These are phyloP conservation scores for Osmanthus fragrans DNA, from an alignment of 257 asterid species.

Conservation along the genomic window DNA sequence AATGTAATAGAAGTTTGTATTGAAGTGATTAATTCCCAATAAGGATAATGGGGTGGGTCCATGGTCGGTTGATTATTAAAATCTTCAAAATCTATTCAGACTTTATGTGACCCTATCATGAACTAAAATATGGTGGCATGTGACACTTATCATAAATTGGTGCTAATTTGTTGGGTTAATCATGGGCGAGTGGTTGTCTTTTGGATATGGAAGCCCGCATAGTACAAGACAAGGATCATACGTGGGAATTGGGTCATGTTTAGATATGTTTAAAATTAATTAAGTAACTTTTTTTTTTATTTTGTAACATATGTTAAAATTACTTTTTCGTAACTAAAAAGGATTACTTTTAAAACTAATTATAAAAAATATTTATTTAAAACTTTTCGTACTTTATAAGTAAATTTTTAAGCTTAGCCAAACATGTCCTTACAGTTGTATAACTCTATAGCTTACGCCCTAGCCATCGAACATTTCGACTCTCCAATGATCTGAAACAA, in stretches of 20 bases:
- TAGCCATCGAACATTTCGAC: too few species aligned
- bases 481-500: too few species aligned
- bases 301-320: background rate
- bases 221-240: background rate
- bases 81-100: slow-evolving; percentile 22
- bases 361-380: too few species aligned
- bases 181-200: slow-evolving; percentile 14
- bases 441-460: background rate
- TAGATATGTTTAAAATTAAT: background rate
- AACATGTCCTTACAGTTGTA: background rate
- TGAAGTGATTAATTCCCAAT: slow-evolving; percentile 40
- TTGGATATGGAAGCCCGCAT: background rate
- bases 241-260: background rate
- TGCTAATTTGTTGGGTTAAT: background rate
- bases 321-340: background rate
- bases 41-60: slow-evolving; percentile 37
- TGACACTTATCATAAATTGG: slow-evolving; percentile 15
- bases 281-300: background rate
- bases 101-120: background rate
- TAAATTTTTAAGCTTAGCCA: background rate
- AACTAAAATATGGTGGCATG: slow-evolving; percentile 1
- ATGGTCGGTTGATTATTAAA: slow-evolving; percentile 46
- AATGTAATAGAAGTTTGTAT: slow-evolving; percentile 49
- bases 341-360: background rate
- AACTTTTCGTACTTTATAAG: background rate